phyloP scores from a whole-genome alignment of 1,284 basidiomycete genomes.

The Trichosporon faecale region DNA sequence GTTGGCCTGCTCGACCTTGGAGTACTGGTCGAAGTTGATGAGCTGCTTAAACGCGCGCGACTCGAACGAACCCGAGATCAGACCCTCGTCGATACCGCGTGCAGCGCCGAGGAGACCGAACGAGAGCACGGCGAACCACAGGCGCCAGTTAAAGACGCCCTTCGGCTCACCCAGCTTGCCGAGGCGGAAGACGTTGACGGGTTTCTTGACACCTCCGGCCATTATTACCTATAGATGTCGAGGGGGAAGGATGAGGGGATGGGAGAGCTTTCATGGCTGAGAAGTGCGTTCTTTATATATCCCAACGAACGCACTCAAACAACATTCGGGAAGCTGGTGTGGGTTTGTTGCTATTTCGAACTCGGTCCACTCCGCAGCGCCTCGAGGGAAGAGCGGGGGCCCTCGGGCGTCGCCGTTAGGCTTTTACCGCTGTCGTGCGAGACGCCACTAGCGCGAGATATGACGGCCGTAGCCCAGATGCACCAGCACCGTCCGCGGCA shows the following conservation, averaged over 20 bases:
- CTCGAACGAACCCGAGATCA: slow-evolving; percentile 15
- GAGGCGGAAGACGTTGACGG: slow-evolving; percentile 21
- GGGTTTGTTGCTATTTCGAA: not conserved
- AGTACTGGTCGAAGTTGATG: slow-evolving; percentile 13
- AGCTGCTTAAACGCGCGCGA: slow-evolving; percentile 12
- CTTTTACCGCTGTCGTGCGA: not conserved
- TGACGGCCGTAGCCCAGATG: not conserved
- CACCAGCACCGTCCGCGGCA: too few species aligned
- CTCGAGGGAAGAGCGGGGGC: not conserved
- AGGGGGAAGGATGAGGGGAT: not conserved
- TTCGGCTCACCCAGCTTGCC: slow-evolving; percentile 21
- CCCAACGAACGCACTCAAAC: not conserved
- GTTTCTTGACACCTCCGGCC: slow-evolving; percentile 20
- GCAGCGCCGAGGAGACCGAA: slow-evolving; percentile 18
- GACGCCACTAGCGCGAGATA: not conserved
- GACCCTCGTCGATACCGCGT: slow-evolving; percentile 21
- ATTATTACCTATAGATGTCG: not conserved
- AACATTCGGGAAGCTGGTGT: not conserved
- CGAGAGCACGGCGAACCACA: slow-evolving; percentile 18
- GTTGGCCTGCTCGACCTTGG: slow-evolving; percentile 17
- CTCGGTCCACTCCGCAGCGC: not conserved
- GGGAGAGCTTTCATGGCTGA: not conserved
- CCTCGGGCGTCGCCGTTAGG: not conserved
- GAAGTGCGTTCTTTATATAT: not conserved
- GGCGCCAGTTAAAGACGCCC: slow-evolving; percentile 20